Evolutionary conservation across 805 yeast genomes (phyloP), one percentile per base, ranked within the genome.

Genomic region (Teunomyces cretensis): DNA sequence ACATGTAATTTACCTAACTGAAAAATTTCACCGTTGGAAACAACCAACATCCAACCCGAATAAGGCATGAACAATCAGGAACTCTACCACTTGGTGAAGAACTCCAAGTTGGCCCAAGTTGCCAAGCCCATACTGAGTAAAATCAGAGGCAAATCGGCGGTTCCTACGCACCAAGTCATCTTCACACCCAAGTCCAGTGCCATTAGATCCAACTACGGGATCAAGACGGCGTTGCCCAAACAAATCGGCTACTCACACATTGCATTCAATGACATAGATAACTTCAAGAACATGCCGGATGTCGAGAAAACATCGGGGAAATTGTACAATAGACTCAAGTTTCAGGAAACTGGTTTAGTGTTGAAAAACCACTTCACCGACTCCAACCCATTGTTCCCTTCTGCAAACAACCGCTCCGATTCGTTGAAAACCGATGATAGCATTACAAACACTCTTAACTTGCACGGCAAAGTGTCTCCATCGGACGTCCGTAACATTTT

Each of bases 141-240:
- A 7, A 58, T 72, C 46, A 59, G 75, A 45, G 64, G 61, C 4
- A 53, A 56, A 17, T 50, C 55, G 12, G 53, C 59, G 6, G 54
- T 59, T 9, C 96, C 96, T 19, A 79, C 87, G 0, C 90, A 84
- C 57, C 95, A 87, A 61, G 73, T 85, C 33, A 75, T 88, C 32
- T 84, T 78, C 62, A 82, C 94, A 0, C 81, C 86, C 42, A 79
- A 82, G 40, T 73, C 86, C 6, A 75, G 85, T 39, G 76, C 83
- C 37, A 61, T 73, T 11, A 73, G 88, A 65, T 83, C 85, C 49
- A 87, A 86, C 63, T 88, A 79, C 75, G 96, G 96, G 56, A 65
- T 88, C 48, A 88, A 88, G 59, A 70, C 83, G 37, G 71, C 86
- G 15, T 67, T 88, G 39, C 96, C 96, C 2, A 69, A 71, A 31